These are phyloP conservation scores for Termitomyces titanicus DNA, from an alignment of 768 basidiomycete genomes.

Conservation along the genomic window DNA sequence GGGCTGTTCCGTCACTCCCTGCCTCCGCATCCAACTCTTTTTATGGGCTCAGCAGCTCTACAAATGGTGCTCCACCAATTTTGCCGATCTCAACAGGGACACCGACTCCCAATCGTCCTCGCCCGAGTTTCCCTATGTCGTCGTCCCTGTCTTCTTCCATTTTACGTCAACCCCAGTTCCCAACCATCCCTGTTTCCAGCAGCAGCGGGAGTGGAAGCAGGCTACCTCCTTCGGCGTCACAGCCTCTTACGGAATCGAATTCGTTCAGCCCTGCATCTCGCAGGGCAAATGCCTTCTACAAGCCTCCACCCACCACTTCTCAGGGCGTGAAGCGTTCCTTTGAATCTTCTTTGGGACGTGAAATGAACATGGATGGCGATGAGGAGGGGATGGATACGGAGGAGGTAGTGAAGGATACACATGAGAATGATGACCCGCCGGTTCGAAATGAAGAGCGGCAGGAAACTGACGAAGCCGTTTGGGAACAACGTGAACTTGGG, in stretches of 20 bases:
- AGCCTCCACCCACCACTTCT: constrained; percentile 36
- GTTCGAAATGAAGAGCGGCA: constrained; percentile 12
- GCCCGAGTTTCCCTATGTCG: constrained; percentile 26
- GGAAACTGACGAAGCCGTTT: not conserved
- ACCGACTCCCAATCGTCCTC: constrained; percentile 7
- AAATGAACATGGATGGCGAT: constrained; percentile 4
- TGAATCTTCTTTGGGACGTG: constrained; percentile 12
- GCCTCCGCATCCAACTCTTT: constrained; percentile 16
- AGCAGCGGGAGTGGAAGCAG: constrained; percentile 1
- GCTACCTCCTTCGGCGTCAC: constrained; percentile 1
- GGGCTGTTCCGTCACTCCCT: not conserved
- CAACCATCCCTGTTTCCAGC: not conserved
- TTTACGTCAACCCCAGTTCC: constrained; percentile 1
- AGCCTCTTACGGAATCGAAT: not conserved
- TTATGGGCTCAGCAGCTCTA: constrained; percentile 13
- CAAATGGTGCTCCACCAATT: constrained; percentile 21
- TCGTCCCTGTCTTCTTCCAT: constrained; percentile 8
- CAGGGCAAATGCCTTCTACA: constrained; percentile 65
- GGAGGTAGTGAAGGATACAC: constrained; percentile 1
- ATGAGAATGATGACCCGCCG: constrained; percentile 9
- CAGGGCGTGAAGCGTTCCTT: constrained; percentile 32
- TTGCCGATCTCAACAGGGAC: constrained; percentile 11
- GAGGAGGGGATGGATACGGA: constrained; percentile 8
- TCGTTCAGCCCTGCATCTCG: constrained; percentile 48
- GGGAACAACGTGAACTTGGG: constrained; percentile 7